A percentile compares a stretch with the other conserved stretches of the same genome.
Evolutionary conservation across 768 basidiomycete species (phyloP).

Genomic region (Leccinum obscurum): DNA sequence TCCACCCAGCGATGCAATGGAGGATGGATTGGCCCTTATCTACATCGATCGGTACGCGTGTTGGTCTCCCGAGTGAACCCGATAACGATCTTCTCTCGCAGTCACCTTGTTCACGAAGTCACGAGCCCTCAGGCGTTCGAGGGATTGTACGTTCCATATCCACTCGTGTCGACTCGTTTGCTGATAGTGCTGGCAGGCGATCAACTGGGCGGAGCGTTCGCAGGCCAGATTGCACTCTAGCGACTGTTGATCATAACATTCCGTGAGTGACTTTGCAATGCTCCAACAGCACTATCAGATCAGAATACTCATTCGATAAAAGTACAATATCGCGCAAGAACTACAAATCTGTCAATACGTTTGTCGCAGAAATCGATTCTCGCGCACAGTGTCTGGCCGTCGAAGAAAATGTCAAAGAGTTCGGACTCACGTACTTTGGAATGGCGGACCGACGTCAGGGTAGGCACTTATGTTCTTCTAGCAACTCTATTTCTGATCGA

Average conservation of each 20-base stretch:
- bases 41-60: slow-evolving; percentile 73
- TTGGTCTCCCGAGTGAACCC: neutral
- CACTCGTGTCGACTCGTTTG: slow-evolving; percentile 3
- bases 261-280: slow-evolving; percentile 52
- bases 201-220: slow-evolving; percentile 76
- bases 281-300: neutral
- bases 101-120: slow-evolving; percentile 59
- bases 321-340: slow-evolving; percentile 76
- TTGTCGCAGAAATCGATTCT: slow-evolving; percentile 84
- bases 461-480: slow-evolving; percentile 24
- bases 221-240: slow-evolving; percentile 85
- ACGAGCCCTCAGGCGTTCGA: slow-evolving; percentile 94
- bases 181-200: slow-evolving; percentile 43
- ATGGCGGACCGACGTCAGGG: slow-evolving; percentile 89
- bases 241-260: slow-evolving; percentile 86
- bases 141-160: slow-evolving; percentile 57
- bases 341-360: slow-evolving; percentile 66
- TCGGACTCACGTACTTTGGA: slow-evolving; percentile 90
- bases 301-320: slow-evolving; percentile 1
- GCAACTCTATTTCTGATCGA: no score
- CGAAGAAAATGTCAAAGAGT: slow-evolving; percentile 89
- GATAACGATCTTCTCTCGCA: slow-evolving; percentile 14
- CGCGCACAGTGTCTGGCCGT: slow-evolving; percentile 80
- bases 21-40: slow-evolving; percentile 76
- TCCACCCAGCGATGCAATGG: slow-evolving; percentile 57